A percentile compares a stretch with the other conserved stretches of the same genome.
Conservation (phyloP, 192 early-diverging fungal genomes). For the Entrophospora sp. region DNA sequence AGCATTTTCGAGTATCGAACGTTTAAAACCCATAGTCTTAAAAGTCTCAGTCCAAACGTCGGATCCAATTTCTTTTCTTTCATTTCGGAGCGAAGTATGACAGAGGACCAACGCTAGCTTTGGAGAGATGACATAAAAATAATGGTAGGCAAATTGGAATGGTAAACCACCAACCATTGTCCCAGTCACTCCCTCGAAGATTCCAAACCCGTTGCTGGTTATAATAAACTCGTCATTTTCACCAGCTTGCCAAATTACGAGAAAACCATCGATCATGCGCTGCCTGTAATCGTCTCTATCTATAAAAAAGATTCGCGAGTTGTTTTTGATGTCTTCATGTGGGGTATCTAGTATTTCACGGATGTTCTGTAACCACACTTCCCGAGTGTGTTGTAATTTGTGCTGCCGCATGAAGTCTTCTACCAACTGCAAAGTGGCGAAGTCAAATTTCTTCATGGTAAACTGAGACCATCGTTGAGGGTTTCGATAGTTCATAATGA, state of each 20-base stretch:
- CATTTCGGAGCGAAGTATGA: neutral
- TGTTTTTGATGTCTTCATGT: slow-evolving; percentile 3
- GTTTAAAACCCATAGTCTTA: no score
- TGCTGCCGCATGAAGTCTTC: slow-evolving; percentile 20
- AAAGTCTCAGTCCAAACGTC: no score
- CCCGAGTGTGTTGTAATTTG: slow-evolving; percentile 18
- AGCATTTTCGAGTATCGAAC: slow-evolving; percentile 9
- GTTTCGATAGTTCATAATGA: slow-evolving; percentile 25
- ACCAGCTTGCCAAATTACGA: slow-evolving; percentile 29
- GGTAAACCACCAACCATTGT: neutral
- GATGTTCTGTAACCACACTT: slow-evolving; percentile 31
- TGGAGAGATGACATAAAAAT: slow-evolving; percentile 31
- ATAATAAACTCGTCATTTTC: slow-evolving; percentile 31
- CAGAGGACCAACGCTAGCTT: slow-evolving; percentile 25
- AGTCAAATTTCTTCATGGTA: slow-evolving; percentile 10
- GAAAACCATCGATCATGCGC: neutral
- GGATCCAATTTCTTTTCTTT: neutral
- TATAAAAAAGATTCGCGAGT: neutral
- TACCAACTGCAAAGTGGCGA: neutral
- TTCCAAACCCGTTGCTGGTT: slow-evolving; percentile 26
- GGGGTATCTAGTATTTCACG: slow-evolving; percentile 26
- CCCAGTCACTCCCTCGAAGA: slow-evolving; percentile 20
- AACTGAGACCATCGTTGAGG: slow-evolving; percentile 22
- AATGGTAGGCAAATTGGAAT: slow-evolving; percentile 10
- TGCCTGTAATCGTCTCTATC: slow-evolving; percentile 1